Conservation (phyloP, 2,329 filamentous ascomycete genomes). For the Fusarium sterilihyphosum region DNA sequence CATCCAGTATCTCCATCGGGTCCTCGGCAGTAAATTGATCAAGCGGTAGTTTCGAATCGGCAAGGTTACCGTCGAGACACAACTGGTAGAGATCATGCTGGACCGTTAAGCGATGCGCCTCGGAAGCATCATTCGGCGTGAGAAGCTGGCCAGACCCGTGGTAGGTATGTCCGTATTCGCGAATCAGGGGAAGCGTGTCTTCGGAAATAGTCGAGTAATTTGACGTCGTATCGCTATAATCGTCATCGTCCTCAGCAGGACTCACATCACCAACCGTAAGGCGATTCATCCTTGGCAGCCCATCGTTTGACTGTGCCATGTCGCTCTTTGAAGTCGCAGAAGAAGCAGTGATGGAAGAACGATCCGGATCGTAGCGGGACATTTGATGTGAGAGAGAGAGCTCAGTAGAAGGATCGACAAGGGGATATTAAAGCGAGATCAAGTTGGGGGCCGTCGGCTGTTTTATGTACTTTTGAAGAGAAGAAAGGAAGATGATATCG, state of each 20-base stretch:
- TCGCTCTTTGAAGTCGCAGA: conserved; percentile 2
- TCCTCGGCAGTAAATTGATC: conserved; percentile 33
- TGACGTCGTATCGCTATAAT: conserved; percentile 44
- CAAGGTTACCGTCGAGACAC: conserved; percentile 47
- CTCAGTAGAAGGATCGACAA: conserved; percentile 16
- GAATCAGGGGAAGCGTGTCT: conserved; percentile 47
- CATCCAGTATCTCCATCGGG: conserved; percentile 50
- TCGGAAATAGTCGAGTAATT: conserved; percentile 50
- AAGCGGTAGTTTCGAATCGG: conserved; percentile 46
- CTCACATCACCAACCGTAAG: conserved; percentile 23
- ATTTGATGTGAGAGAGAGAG: conserved; percentile 19
- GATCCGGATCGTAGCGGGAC: conserved; percentile 14
- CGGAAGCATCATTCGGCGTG: conserved; percentile 49
- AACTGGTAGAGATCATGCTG: conserved; percentile 50
- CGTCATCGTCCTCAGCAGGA: conserved; percentile 35
- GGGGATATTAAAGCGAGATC: conserved; percentile 9
- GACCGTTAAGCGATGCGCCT: conserved; percentile 45
- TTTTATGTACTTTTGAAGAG: neutral
- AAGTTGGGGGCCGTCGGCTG: neutral
- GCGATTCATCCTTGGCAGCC: conserved; percentile 4
- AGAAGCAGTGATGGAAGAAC: conserved; percentile 15
- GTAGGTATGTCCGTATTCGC: conserved; percentile 50
- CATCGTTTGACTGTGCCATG: conserved; percentile 15
- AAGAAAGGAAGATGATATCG: neutral
- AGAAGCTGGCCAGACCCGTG: conserved; percentile 49